Percentiles rank a stretch among this genome's conserved stretches.
Evolutionary conservation across 495 filamentous ascomycete genomes (phyloP).

Genomic region (Cercophora sp.): DNA sequence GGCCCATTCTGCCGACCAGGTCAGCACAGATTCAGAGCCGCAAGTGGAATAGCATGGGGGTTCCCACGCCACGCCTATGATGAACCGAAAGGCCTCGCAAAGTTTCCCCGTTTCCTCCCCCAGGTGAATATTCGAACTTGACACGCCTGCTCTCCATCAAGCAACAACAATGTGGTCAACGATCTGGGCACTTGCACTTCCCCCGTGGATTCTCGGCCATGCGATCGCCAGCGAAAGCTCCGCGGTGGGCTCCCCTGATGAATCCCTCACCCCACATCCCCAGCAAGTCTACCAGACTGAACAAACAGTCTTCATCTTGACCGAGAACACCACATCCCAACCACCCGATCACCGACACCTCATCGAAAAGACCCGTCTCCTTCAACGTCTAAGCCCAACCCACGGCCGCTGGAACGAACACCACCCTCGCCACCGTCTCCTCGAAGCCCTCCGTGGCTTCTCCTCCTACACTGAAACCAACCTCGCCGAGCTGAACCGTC

Average conservation of each 20-base stretch:
- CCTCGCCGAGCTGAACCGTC: slow-evolving; percentile 20
- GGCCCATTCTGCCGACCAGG: not conserved
- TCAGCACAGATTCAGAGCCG: not conserved
- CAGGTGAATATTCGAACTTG: not conserved
- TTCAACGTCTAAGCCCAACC: slow-evolving; percentile 9
- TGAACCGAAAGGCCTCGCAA: not conserved
- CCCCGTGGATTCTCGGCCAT: not conserved
- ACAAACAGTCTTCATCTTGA: not conserved
- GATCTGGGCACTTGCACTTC: not conserved
- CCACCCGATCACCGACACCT: slow-evolving; percentile 1
- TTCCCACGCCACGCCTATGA: no score
- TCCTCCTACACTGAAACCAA: slow-evolving; percentile 24
- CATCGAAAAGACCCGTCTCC: slow-evolving; percentile 12
- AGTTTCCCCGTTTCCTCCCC: not conserved
- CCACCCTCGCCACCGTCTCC: slow-evolving; percentile 26
- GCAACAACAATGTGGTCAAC: not conserved
- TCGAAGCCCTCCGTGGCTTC: slow-evolving; percentile 31
- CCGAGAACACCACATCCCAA: not conserved
- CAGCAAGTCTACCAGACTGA: not conserved
- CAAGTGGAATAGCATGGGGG: no score
- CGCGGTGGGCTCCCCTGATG: not conserved
- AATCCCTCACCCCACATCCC: not conserved
- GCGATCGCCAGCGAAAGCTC: not conserved
- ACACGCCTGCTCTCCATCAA: no score
- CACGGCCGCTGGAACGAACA: slow-evolving; percentile 15